A percentile compares a stretch with the other conserved stretches of the same genome.
Evolutionary conservation across 768 basidiomycete species (phyloP).

Genomic region (Cantharellus cinnabarinus): DNA sequence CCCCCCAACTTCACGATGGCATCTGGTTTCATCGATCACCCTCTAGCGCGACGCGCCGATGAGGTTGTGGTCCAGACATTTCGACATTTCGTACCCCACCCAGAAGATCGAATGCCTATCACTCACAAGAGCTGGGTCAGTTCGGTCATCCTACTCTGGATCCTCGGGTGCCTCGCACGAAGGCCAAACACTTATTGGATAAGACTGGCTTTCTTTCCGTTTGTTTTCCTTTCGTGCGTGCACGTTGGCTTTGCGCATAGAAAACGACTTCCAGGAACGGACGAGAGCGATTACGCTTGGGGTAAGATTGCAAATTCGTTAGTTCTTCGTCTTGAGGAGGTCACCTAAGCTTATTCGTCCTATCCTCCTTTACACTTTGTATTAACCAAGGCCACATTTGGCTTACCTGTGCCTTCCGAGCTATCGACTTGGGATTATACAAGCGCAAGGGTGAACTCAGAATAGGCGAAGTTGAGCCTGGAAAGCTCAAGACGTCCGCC

Average conservation of each 20-base stretch:
- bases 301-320: conserved; percentile 22
- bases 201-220: conserved; percentile 42
- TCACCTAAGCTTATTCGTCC: background rate
- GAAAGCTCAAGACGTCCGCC: conserved; percentile 16
- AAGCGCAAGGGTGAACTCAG: conserved; percentile 21
- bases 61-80: background rate
- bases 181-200: conserved; percentile 42
- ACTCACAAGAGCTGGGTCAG: background rate
- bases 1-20: too few species aligned
- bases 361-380: background rate
- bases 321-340: too few species aligned
- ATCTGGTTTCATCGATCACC: too few species aligned
- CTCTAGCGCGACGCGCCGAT: background rate
- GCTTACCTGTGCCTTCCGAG: background rate
- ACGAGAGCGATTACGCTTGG: conserved; percentile 52
- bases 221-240: conserved; percentile 28
- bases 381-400: background rate
- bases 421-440: background rate
- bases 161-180: conserved; percentile 52
- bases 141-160: conserved; percentile 31
- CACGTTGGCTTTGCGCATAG: conserved; percentile 26
- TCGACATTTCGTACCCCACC: background rate
- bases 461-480: conserved; percentile 35
- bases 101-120: background rate
- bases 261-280: conserved; percentile 32